Percentiles rank a stretch among this genome's conserved stretches.
phyloP scores from a whole-genome alignment of 2,329 filamentous ascomycete genomes.

The Colletotrichum sp. region DNA sequence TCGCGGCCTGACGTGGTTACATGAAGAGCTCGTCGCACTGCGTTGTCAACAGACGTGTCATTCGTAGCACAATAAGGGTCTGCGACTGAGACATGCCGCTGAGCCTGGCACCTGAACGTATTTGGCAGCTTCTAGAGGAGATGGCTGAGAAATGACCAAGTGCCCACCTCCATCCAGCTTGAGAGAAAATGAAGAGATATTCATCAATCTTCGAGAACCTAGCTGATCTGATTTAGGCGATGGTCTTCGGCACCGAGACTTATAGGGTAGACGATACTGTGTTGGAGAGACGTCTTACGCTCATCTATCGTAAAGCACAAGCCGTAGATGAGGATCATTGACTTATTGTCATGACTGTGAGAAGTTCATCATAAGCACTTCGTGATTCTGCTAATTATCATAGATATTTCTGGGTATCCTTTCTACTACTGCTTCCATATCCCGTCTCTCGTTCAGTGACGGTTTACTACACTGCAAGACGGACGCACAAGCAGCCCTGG shows the following conservation, averaged over 20 bases:
- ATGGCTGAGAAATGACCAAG: neutral
- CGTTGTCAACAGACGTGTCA: neutral
- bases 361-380: accelerated
- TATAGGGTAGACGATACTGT: neutral
- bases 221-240: neutral
- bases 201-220: accelerated
- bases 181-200: neutral
- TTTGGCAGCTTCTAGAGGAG: neutral
- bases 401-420: accelerated
- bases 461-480: neutral
- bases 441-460: neutral
- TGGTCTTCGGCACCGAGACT: neutral
- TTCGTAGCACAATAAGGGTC: neutral
- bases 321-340: neutral
- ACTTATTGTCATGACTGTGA: neutral
- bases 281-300: accelerated
- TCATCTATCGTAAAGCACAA: neutral
- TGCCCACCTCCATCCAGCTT: neutral
- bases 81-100: neutral
- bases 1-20: neutral
- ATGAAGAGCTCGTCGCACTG: neutral
- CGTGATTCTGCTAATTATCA: neutral
- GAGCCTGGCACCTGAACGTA: neutral
- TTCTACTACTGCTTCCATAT: neutral
- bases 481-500: neutral